These are phyloP conservation scores for Metschnikowia chrysomelidarum DNA, from an alignment of 805 yeast species.

Conservation along the genomic window DNA sequence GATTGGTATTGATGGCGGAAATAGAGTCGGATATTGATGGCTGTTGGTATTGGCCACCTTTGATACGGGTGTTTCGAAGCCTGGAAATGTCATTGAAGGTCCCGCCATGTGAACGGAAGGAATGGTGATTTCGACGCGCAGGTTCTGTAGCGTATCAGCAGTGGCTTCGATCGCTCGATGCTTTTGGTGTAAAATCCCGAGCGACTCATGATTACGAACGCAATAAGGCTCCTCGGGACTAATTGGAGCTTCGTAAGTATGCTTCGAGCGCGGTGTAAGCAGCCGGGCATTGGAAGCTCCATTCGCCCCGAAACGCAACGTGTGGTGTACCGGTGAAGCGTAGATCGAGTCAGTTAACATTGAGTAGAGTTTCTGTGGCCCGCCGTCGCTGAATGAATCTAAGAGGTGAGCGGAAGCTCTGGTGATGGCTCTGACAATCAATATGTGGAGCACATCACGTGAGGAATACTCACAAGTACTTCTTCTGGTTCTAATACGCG, in stretches of 20 bases:
- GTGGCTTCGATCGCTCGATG: neutral
- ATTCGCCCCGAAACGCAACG: neutral
- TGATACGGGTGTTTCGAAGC: constrained; percentile 3
- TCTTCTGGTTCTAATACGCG: constrained; percentile 8
- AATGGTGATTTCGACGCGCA: too few relatives aligned
- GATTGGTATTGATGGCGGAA: too few relatives aligned
- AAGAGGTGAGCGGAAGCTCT: constrained; percentile 16
- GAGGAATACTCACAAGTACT: constrained; percentile 6
- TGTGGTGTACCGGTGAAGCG: constrained; percentile 1
- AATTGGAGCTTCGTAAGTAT: constrained; percentile 1
- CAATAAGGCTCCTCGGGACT: too few relatives aligned
- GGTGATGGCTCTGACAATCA: constrained; percentile 11
- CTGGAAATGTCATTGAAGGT: neutral
- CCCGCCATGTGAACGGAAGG: too few relatives aligned
- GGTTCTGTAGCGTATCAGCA: neutral
- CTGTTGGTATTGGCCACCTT: constrained; percentile 9
- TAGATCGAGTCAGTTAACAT: constrained; percentile 7
- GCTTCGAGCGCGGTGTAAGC: constrained; percentile 1
- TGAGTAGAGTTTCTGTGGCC: constrained; percentile 15
- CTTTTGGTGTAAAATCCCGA: constrained; percentile 1
- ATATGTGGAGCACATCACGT: constrained; percentile 10
- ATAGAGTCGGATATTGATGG: constrained; percentile 14
- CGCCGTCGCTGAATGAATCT: constrained; percentile 12
- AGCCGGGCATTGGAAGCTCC: constrained; percentile 1
- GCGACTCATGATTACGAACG: too few relatives aligned